phyloP scores from a whole-genome alignment of 495 filamentous ascomycete species.

The Articulospora tetracladia region DNA sequence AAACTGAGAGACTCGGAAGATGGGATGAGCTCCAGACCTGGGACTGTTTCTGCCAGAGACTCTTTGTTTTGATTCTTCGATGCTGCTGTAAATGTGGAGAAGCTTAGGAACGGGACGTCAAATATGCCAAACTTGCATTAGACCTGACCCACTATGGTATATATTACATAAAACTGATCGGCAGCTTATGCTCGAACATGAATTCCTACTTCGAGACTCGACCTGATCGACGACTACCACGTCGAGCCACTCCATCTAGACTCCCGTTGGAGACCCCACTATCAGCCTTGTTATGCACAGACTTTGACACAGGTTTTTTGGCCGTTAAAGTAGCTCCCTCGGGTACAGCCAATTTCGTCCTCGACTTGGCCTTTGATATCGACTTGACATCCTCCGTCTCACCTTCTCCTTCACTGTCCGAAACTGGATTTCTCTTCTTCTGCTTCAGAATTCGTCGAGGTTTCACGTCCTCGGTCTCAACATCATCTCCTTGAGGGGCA shows the following conservation, averaged over 20 bases:
- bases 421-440: slow-evolving; percentile 2
- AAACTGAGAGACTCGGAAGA: too few relatives aligned
- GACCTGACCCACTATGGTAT: too few relatives aligned
- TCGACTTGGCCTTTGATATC: neutral
- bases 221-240: slow-evolving; percentile 36
- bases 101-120: neutral
- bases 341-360: neutral
- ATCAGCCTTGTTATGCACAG: neutral
- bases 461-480: neutral
- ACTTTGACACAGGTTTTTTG: neutral
- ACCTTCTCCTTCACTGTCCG: neutral
- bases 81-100: neutral
- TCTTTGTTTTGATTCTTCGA: too few relatives aligned
- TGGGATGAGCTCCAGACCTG: neutral
- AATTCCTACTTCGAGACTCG: slow-evolving; percentile 15
- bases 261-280: neutral
- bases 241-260: slow-evolving; percentile 7
- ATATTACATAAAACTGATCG: neutral
- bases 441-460: slow-evolving; percentile 1
- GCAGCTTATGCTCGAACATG: neutral
- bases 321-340: neutral
- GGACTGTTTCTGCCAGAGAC: too few relatives aligned
- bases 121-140: too few relatives aligned
- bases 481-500: slow-evolving; percentile 5
- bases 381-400: neutral